These are phyloP conservation scores for Malassezia sp. DNA, from an alignment of 1,284 basidiomycete genomes.

Conservation along the genomic window DNA sequence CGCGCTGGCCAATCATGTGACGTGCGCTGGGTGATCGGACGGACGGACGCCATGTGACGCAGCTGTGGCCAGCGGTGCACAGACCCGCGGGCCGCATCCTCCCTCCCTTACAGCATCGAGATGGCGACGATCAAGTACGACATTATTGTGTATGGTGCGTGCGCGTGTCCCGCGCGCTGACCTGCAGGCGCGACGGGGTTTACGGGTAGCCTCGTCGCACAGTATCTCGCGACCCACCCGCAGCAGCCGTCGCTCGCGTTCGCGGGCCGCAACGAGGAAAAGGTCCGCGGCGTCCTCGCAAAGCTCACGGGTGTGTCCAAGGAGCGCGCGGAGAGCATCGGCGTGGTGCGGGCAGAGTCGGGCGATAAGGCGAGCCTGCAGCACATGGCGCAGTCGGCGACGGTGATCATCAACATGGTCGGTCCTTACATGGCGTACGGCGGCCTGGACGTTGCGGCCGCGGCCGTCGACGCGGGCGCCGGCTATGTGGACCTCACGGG, in stretches of 20 bases:
- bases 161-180: too few relatives aligned
- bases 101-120: too few relatives aligned
- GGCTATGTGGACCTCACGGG: conserved; percentile 59
- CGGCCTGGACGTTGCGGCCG: conserved; percentile 47
- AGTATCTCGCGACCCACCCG: conserved; percentile 27
- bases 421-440: conserved; percentile 28
- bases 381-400: conserved; percentile 18
- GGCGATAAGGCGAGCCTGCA: conserved; percentile 20
- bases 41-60: too few relatives aligned
- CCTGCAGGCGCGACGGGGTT: conserved; percentile 43
- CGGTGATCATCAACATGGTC: conserved; percentile 30
- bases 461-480: conserved; percentile 53
- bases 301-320: conserved; percentile 13
- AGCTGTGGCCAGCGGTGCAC: too few relatives aligned
- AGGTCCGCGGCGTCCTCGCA: conserved; percentile 19
- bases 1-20: too few relatives aligned
- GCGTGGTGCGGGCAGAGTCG: conserved; percentile 23
- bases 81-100: too few relatives aligned
- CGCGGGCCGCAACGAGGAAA: conserved; percentile 28
- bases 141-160: conserved; percentile 30
- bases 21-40: too few relatives aligned
- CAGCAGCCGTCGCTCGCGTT: conserved; percentile 25
- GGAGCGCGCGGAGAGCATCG: conserved; percentile 18
- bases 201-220: conserved; percentile 28
- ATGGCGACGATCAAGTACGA: conserved; percentile 25